Evolutionary conservation across 495 filamentous ascomycete genomes (phyloP).

Genomic region (Penicillium roqueforti): DNA sequence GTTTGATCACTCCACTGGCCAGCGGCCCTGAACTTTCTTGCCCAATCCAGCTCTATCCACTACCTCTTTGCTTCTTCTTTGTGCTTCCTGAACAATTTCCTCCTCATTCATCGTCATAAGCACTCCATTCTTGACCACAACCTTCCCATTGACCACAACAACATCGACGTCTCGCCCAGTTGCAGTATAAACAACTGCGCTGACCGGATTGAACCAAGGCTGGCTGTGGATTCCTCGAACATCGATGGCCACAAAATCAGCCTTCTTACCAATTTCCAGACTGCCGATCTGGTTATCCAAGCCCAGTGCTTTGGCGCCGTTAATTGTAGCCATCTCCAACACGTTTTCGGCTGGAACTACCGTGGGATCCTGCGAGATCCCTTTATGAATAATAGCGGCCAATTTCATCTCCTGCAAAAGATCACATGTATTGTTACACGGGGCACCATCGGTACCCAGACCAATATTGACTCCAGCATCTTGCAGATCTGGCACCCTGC

Average conservation of each 20-base stretch:
- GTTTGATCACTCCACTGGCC: constrained; percentile 28
- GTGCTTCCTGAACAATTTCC: constrained; percentile 33
- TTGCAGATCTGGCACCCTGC: constrained; percentile 41
- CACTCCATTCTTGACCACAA: constrained; percentile 37
- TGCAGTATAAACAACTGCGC: constrained; percentile 45
- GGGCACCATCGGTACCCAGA: constrained; percentile 48
- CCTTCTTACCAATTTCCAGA: constrained; percentile 52
- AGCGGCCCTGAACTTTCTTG: constrained; percentile 35
- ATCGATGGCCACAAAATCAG: constrained; percentile 50
- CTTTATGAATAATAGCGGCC: constrained; percentile 49
- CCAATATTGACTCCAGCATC: constrained; percentile 37
- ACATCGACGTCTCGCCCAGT: constrained; percentile 47
- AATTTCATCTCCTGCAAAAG: constrained; percentile 51
- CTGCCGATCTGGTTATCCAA: constrained; percentile 43
- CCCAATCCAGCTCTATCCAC: constrained; percentile 39
- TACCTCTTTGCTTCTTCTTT: constrained; percentile 37
- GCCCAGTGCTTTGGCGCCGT: constrained; percentile 49
- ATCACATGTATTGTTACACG: constrained; percentile 50
- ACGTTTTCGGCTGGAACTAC: constrained; percentile 44
- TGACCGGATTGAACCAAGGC: constrained; percentile 41
- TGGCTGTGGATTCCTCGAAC: constrained; percentile 31
- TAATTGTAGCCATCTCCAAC: constrained; percentile 52
- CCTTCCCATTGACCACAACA: constrained; percentile 45
- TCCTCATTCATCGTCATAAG: constrained; percentile 32
- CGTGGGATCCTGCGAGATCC: constrained; percentile 42